A percentile compares a stretch with the other conserved stretches of the same genome.
Conservation (phyloP, 225 moss, liverwort and hornwort genomes). For the Bryoerythrophyllum caledonicum region DNA sequence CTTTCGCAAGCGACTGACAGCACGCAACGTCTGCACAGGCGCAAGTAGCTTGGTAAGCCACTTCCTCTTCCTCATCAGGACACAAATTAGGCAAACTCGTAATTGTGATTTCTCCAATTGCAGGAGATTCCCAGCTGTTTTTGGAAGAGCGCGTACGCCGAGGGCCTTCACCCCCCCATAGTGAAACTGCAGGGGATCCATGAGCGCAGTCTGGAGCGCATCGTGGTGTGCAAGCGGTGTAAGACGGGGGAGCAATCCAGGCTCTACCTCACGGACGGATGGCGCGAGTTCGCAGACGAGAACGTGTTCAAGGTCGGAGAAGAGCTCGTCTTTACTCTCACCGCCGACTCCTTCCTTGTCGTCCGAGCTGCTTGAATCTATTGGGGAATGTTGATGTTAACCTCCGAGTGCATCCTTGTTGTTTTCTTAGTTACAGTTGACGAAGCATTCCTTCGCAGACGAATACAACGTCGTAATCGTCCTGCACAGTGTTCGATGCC, state of each 20-base stretch:
- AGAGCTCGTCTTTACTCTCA: conserved; percentile 29
- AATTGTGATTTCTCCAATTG: neutral
- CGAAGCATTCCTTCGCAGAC: no score
- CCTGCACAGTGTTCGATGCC: no score
- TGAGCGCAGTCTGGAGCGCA: neutral
- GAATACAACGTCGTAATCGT: no score
- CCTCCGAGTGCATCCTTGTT: no score
- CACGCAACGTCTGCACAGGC: neutral
- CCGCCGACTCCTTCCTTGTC: conserved; percentile 26
- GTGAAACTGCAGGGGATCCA: conserved; percentile 13
- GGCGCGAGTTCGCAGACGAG: conserved; percentile 24
- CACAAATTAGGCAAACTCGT: neutral
- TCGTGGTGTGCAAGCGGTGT: neutral
- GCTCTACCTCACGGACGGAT: conserved; percentile 13
- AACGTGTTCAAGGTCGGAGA: conserved; percentile 25
- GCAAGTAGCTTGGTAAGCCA: neutral
- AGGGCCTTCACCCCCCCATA: neutral
- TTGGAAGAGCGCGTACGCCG: neutral
- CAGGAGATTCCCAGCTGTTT: neutral
- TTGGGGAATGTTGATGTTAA: no score
- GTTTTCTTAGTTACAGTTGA: no score
- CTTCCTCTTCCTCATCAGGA: neutral
- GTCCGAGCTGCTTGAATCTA: no score
- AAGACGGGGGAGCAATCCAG: neutral
- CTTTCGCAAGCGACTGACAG: neutral